Evolutionary conservation across 495 filamentous ascomycete species (phyloP), one percentile per base, ranked within the genome.

Genomic region (Parathielavia appendiculata): DNA sequence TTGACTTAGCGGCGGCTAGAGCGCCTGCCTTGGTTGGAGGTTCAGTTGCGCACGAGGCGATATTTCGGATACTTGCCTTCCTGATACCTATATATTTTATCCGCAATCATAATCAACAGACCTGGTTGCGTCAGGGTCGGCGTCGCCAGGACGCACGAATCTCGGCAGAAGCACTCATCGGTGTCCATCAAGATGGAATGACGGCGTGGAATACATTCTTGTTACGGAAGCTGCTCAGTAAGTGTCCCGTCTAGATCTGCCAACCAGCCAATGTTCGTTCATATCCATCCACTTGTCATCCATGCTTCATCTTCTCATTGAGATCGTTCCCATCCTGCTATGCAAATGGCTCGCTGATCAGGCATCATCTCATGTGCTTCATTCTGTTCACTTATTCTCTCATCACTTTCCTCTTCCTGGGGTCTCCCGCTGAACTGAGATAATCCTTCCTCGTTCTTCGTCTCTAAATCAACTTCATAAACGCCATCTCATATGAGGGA

Each of bases 21-120:
- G 51, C 22, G n/a, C 44, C 20, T 23, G 41, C 23, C 26, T 40
- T 4, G 34, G 51, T 55, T 58, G 60, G 60, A 58, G 60, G 50
- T 58, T 54, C 60, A 51, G 60, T 44, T 26, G 36, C 45, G 45
- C 44, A 38, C 45, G 34, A 22, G 38, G 36, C 30, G 49, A 51
- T 39, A 51, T 11, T 34, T 39, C 35, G 22, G 14, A 51, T 38
- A 36, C 34, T 9, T 4, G 26, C n/a, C n/a, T 1, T 13, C 19
- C 22, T 8, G 36, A 36, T 9, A 22, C 17, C 23, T 34, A 47
- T 35, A 17, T 10, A 55, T n/a, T n/a, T 13, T 2, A 36, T 38
- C 32, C 4, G 6, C 19, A 14, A 52, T 23, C 17, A 10, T 30
- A 6, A 30, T 54, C 51, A 54, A 19, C 6, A 20, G 23, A 52